phyloP scores from a whole-genome alignment of 495 filamentous ascomycete species.

The Lophiotrema nucula region DNA sequence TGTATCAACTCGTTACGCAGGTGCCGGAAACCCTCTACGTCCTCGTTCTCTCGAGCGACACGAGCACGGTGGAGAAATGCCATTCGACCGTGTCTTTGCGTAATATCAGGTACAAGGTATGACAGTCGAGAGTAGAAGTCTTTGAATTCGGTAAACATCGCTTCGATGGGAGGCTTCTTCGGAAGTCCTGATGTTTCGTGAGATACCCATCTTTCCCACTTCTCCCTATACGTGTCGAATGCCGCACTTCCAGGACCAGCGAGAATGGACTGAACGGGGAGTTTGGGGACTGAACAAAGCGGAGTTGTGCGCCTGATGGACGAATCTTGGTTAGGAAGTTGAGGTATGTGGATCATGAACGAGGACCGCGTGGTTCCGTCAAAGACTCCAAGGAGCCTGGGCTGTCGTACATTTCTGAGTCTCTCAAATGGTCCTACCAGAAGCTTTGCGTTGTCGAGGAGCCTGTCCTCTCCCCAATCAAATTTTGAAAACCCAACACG shows the following conservation, averaged over 20 bases:
- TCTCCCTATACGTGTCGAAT: slow-evolving; percentile 20
- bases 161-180: slow-evolving; percentile 15
- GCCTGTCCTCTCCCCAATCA: slow-evolving; percentile 19
- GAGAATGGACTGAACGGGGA: slow-evolving; percentile 7
- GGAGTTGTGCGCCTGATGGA: not conserved
- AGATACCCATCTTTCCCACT: slow-evolving; percentile 20
- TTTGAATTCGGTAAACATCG: slow-evolving; percentile 31
- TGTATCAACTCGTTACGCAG: slow-evolving; percentile 29
- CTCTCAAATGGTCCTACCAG: slow-evolving; percentile 29
- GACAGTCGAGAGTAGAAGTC: slow-evolving; percentile 20
- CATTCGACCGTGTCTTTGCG: not conserved
- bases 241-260: not conserved
- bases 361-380: not conserved
- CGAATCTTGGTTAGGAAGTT: not conserved
- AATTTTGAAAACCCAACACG: slow-evolving; percentile 22
- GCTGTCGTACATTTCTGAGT: slow-evolving; percentile 27
- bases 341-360: slow-evolving; percentile 7
- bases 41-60: slow-evolving; percentile 30
- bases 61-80: slow-evolving; percentile 30
- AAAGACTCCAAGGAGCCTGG: slow-evolving; percentile 19
- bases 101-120: slow-evolving; percentile 8
- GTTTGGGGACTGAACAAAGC: slow-evolving; percentile 21
- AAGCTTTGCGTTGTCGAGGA: slow-evolving; percentile 15
- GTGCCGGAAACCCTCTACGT: slow-evolving; percentile 25
- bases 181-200: not conserved